Evolutionary conservation across 2,329 filamentous ascomycete species (phyloP).

Genomic region (Aureobasidium sp.): DNA sequence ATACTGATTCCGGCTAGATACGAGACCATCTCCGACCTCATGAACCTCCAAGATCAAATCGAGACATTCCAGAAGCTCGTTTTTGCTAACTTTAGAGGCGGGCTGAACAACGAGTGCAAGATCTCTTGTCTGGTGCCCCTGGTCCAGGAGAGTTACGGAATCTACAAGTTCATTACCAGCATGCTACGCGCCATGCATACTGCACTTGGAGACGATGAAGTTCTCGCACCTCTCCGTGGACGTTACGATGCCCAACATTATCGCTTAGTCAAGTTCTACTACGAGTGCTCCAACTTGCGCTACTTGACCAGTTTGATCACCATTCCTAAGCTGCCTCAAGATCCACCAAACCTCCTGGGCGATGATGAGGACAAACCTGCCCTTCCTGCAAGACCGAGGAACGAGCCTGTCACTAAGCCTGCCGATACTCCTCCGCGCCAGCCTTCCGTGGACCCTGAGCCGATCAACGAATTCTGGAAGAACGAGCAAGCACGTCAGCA

Average conservation of each 20-base stretch:
- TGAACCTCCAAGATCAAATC: conserved; percentile 96
- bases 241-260: conserved; percentile 96
- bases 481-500: conserved; percentile 85
- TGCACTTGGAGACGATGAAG: conserved; percentile 87
- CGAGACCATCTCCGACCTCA: conserved; percentile 93
- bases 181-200: conserved; percentile 97
- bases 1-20: conserved; percentile 31
- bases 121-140: conserved; percentile 90
- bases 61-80: conserved; percentile 98
- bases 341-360: conserved; percentile 78
- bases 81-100: conserved; percentile 89
- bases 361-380: conserved; percentile 80
- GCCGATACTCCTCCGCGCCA: conserved; percentile 57
- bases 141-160: conserved; percentile 96
- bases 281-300: conserved; percentile 94
- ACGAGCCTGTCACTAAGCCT: conserved; percentile 60
- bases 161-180: conserved; percentile 99
- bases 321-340: conserved; percentile 89
- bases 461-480: conserved; percentile 98
- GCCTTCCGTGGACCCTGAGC: conserved; percentile 73
- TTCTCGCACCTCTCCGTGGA: conserved; percentile 75
- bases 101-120: conserved; percentile 90
- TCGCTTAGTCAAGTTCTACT: conserved; percentile 94
- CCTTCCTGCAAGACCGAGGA: conserved; percentile 64
- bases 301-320: conserved; percentile 96